Conservation (phyloP, 2,329 filamentous ascomycete genomes). For the Neonectria neomacrospora region DNA sequence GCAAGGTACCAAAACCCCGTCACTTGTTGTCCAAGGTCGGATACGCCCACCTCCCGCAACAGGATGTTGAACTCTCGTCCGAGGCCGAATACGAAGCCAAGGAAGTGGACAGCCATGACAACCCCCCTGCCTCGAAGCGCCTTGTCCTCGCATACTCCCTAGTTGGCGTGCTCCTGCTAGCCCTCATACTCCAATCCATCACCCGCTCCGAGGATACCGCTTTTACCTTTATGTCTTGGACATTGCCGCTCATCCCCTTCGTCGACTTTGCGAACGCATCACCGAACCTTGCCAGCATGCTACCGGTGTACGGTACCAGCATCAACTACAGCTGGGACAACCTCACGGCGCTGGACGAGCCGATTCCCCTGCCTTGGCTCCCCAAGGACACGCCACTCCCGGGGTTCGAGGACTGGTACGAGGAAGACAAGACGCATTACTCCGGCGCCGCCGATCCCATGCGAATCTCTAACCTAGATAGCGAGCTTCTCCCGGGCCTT, state of each 20-base stretch:
- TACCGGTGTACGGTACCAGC: conserved; percentile 34
- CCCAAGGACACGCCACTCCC: conserved; percentile 34
- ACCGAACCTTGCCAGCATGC: conserved; percentile 41
- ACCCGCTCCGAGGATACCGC: conserved; percentile 46
- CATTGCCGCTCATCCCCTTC: conserved; percentile 47
- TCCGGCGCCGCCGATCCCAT: conserved; percentile 50
- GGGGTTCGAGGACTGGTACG: conserved; percentile 47
- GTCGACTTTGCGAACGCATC: conserved; percentile 47
- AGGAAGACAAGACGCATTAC: conserved; percentile 43
- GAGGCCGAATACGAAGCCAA: not conserved
- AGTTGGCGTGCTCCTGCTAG: conserved; percentile 29
- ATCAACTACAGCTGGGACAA: conserved; percentile 46
- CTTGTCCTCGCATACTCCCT: conserved; percentile 21
- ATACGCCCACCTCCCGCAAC: conserved; percentile 41
- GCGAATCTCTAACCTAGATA: conserved; percentile 51
- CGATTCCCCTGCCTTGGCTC: conserved; percentile 42
- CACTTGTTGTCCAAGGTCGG: not conserved
- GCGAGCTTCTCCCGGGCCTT: conserved; percentile 42
- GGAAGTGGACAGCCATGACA: no score
- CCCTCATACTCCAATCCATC: conserved; percentile 35
- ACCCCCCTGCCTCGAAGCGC: not conserved
- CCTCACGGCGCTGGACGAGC: conserved; percentile 41
- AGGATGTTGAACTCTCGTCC: conserved; percentile 39
- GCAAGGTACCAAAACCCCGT: not conserved
- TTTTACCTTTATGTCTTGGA: conserved; percentile 51